A percentile compares a stretch with the other conserved stretches of the same genome.
Evolutionary conservation across 129 eudicot species (phyloP).

Genomic region (Daucus carota): DNA sequence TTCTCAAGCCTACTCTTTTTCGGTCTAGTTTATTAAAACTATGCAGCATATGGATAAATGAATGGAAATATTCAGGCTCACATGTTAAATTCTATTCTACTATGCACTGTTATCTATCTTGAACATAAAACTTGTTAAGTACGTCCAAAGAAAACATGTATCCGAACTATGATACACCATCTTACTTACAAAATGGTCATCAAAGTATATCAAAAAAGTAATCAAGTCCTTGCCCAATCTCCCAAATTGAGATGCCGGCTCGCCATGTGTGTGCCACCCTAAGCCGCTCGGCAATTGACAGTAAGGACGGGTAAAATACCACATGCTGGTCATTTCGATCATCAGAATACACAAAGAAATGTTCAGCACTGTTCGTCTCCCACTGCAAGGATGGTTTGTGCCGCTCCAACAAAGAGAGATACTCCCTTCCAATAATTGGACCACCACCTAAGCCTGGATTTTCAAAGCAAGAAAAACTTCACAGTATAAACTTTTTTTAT

Average conservation of each 20-base stretch:
- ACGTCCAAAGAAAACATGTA: not conserved
- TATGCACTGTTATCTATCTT: not conserved
- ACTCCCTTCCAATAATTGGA: constrained; percentile 74
- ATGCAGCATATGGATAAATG: not conserved
- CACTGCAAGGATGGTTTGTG: constrained; percentile 65
- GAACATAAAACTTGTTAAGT: not conserved
- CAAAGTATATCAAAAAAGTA: constrained; percentile 63
- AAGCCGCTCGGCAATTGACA: constrained; percentile 61
- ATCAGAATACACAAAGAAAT: constrained; percentile 68
- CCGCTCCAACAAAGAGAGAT: constrained; percentile 67
- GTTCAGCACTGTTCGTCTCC: constrained; percentile 78
- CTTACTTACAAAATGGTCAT: not conserved
- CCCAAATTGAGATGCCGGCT: constrained; percentile 90
- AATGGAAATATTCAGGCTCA: not conserved
- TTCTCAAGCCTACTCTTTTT: too few relatives aligned
- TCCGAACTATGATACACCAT: constrained; percentile 6
- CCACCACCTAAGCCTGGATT: constrained; percentile 68
- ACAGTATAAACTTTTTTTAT: too few relatives aligned
- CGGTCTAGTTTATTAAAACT: too few relatives aligned
- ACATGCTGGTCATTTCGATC: constrained; percentile 45
- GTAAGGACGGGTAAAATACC: constrained; percentile 72
- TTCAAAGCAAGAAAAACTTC: too few relatives aligned
- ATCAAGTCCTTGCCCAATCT: constrained; percentile 96
- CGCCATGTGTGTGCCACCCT: constrained; percentile 79
- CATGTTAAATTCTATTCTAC: not conserved